Evolutionary conservation across 106 monocot genomes (phyloP).

Genomic region (Allium cepa): DNA sequence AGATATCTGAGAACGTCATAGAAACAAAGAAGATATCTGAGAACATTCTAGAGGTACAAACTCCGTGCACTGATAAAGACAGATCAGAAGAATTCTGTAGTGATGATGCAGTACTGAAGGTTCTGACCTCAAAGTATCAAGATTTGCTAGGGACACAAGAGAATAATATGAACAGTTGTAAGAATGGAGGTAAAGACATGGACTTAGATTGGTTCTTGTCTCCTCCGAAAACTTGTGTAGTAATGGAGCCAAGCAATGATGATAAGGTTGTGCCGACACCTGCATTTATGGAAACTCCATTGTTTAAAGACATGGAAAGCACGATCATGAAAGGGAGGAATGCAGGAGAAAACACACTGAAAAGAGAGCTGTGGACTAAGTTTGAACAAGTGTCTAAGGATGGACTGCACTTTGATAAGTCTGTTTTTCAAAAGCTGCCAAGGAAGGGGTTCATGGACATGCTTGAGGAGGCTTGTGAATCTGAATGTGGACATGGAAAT

Average conservation of each 20-base stretch:
- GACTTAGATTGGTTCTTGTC: slow-evolving; percentile 83
- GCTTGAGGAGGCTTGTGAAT: slow-evolving; percentile 68
- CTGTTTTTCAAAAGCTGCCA: slow-evolving; percentile 28
- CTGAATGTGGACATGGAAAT: slow-evolving; percentile 1
- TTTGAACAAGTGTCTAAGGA: slow-evolving; percentile 59
- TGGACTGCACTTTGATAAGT: slow-evolving; percentile 32
- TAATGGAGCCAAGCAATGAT: slow-evolving; percentile 49
- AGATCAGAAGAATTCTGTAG: neutral
- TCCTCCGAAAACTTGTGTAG: slow-evolving; percentile 61
- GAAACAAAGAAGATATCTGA: neutral
- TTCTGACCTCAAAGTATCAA: slow-evolving; percentile 31
- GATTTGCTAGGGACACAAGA: slow-evolving; percentile 25
- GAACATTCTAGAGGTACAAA: neutral
- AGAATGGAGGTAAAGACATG: slow-evolving; percentile 28
- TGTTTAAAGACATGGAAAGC: slow-evolving; percentile 31
- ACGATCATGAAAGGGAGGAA: slow-evolving; percentile 27
- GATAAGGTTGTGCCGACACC: slow-evolving; percentile 27
- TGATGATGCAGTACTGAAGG: slow-evolving; percentile 13
- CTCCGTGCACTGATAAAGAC: neutral
- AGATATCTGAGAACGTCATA: no score
- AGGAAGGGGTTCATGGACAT: slow-evolving; percentile 76
- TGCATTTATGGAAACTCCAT: slow-evolving; percentile 33
- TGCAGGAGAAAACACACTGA: slow-evolving; percentile 75
- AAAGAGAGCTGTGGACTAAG: slow-evolving; percentile 83
- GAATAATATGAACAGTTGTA: slow-evolving; percentile 13